phyloP scores from a whole-genome alignment of 1,284 basidiomycete species.

The Mycena sp. region DNA sequence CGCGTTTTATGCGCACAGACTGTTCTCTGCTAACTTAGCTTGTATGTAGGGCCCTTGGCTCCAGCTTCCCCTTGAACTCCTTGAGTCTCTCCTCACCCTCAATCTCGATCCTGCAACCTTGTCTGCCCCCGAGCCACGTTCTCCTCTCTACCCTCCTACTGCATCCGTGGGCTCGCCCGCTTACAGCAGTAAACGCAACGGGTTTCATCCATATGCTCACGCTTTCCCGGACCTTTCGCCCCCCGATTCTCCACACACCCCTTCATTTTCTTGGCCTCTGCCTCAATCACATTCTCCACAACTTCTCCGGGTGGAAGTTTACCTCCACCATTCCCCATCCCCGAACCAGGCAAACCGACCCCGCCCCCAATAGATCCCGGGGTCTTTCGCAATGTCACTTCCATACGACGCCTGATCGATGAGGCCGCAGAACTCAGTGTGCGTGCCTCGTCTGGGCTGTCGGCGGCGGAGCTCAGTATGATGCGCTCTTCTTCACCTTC shows the following conservation, averaged over 20 bases:
- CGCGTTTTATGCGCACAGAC: no score
- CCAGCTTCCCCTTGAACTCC: conserved; percentile 82
- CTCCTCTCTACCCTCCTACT: conserved; percentile 41
- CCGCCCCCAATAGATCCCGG: conserved; percentile 88
- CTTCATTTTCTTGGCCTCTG: conserved; percentile 16
- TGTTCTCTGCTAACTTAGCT: no score
- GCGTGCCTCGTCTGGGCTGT: conserved; percentile 81
- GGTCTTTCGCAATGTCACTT: conserved; percentile 76
- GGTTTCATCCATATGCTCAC: conserved; percentile 51
- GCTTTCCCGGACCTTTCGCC: conserved; percentile 56
- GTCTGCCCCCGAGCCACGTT: conserved; percentile 55
- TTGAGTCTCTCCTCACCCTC: conserved; percentile 79
- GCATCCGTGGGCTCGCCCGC: conserved; percentile 34
- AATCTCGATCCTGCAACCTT: conserved; percentile 78
- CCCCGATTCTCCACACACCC: conserved; percentile 60
- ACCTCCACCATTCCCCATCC: conserved; percentile 57
- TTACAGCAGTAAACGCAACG: conserved; percentile 47
- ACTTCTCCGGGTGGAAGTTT: conserved; percentile 41
- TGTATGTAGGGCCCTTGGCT: conserved; percentile 80
- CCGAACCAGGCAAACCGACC: conserved; percentile 66
- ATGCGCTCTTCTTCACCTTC: conserved; percentile 53
- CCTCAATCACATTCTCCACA: conserved; percentile 39
- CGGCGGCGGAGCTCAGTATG: conserved; percentile 73
- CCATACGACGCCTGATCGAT: conserved; percentile 81
- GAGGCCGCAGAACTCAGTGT: conserved; percentile 86